Evolutionary conservation across 2,329 filamentous ascomycete species (phyloP).

Genomic region (Rutstroemia sp.): DNA sequence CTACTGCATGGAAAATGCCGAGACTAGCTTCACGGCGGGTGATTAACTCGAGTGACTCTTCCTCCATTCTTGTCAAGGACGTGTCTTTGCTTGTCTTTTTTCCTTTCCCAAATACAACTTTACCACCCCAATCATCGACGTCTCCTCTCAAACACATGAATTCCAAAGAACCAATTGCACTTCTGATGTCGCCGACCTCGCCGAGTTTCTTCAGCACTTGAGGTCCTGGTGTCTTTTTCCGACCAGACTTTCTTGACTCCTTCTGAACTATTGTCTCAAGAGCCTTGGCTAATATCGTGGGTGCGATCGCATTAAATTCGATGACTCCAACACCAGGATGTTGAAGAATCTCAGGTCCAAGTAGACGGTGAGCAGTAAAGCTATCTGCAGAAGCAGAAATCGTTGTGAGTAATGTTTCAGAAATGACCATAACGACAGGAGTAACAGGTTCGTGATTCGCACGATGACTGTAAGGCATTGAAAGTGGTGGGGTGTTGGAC

Average conservation of each 20-base stretch:
- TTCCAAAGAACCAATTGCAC: conserved; percentile 84
- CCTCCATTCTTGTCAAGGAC: conserved; percentile 65
- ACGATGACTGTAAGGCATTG: conserved; percentile 34
- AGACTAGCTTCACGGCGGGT: conserved; percentile 83
- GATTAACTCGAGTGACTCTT: conserved; percentile 71
- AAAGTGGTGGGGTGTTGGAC: conserved; percentile 51
- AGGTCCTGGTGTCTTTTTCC: conserved; percentile 69
- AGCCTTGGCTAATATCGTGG: conserved; percentile 77
- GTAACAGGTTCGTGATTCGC: conserved; percentile 40
- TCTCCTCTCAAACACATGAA: conserved; percentile 85
- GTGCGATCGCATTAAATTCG: conserved; percentile 89
- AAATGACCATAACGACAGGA: conserved; percentile 83
- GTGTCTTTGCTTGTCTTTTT: conserved; percentile 21
- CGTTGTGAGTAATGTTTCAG: conserved; percentile 81
- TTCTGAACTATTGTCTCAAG: conserved; percentile 77
- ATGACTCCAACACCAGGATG: conserved; percentile 74
- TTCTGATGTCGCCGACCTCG: conserved; percentile 86
- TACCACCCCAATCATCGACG: conserved; percentile 67
- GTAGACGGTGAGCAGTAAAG: conserved; percentile 82
- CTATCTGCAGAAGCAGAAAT: conserved; percentile 81
- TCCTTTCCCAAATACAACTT: conserved; percentile 55
- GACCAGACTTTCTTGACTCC: conserved; percentile 71
- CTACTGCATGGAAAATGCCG: conserved; percentile 92
- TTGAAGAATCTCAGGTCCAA: conserved; percentile 78
- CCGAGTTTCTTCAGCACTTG: conserved; percentile 71